These are phyloP conservation scores for Escovopsis sp. DNA, from an alignment of 2,329 filamentous ascomycete genomes.

Conservation along the genomic window DNA sequence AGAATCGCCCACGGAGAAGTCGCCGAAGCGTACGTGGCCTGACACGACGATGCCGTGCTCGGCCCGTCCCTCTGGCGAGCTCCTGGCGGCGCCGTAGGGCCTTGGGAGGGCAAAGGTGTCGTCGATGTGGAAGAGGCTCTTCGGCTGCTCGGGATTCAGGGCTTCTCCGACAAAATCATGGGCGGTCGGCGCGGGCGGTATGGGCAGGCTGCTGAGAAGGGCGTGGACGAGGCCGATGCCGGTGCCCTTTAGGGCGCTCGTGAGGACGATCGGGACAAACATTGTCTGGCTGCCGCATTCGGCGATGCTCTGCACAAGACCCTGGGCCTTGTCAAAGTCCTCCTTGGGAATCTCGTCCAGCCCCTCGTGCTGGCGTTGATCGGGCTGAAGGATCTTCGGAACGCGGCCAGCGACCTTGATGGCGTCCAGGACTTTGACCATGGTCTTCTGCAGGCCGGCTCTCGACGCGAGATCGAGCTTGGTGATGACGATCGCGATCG, in stretches of 20 bases:
- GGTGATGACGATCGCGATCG: conserved; percentile 70
- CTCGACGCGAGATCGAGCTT: conserved; percentile 81
- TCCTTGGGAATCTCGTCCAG: conserved; percentile 38
- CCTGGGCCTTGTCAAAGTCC: conserved; percentile 43
- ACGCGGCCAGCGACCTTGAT: conserved; percentile 62
- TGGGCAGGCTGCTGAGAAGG: conserved; percentile 59
- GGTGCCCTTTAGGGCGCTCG: conserved; percentile 70
- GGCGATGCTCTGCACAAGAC: conserved; percentile 35
- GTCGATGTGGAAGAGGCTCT: conserved; percentile 72
- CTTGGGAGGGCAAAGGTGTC: conserved; percentile 68
- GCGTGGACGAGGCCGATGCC: conserved; percentile 74
- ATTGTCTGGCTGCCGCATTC: conserved; percentile 25
- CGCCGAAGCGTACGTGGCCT: conserved; percentile 68
- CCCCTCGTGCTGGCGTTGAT: conserved; percentile 31
- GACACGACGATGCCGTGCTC: conserved; percentile 61
- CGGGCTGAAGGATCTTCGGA: conserved; percentile 55
- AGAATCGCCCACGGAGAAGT: conserved; percentile 60
- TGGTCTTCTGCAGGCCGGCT: conserved; percentile 48
- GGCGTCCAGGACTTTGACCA: conserved; percentile 59
- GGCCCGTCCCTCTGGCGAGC: conserved; percentile 4
- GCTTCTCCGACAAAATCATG: conserved; percentile 38
- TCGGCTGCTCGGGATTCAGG: conserved; percentile 43
- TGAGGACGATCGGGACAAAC: conserved; percentile 71
- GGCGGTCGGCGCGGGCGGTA: conserved; percentile 40
- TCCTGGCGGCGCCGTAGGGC: conserved; percentile 27